Conservation (phyloP, 495 filamentous ascomycete genomes). For the Tuber brumale region DNA sequence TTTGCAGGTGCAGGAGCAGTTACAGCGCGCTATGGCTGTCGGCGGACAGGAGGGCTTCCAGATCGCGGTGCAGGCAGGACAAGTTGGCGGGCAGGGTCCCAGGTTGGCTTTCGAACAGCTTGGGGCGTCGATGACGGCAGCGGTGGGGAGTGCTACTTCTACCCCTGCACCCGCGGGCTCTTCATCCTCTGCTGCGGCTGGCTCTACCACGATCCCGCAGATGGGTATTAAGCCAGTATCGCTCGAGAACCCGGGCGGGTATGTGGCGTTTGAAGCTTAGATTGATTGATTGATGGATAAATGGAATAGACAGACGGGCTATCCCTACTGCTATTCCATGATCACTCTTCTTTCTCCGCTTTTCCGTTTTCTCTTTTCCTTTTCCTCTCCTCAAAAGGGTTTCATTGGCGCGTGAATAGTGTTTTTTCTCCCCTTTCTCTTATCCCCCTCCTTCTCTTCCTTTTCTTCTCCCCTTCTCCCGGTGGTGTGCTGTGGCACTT, state of each 20-base stretch:
- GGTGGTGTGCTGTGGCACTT: neutral
- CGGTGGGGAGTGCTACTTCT: conserved; percentile 52
- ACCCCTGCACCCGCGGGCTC: conserved; percentile 46
- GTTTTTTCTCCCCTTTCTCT: neutral
- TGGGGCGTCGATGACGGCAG: conserved; percentile 43
- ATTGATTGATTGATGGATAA: conserved; percentile 12
- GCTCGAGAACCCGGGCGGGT: conserved; percentile 50
- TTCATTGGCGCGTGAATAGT: neutral
- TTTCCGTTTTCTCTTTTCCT: neutral
- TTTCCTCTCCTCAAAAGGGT: conserved; percentile 2
- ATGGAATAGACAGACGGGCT: neutral
- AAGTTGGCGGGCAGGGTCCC: conserved; percentile 47
- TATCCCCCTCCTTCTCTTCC: neutral
- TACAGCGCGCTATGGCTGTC: conserved; percentile 55
- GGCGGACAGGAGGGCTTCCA: conserved; percentile 46
- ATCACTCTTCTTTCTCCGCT: neutral
- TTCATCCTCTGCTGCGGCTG: conserved; percentile 42
- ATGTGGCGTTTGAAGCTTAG: conserved; percentile 38
- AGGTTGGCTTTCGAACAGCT: conserved; percentile 49
- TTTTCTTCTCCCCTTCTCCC: neutral
- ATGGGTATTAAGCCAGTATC: conserved; percentile 59
- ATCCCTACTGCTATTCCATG: neutral
- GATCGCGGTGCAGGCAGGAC: conserved; percentile 25
- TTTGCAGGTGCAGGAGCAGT: conserved; percentile 68
- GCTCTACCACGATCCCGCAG: conserved; percentile 44